These are phyloP conservation scores for Cladophialophora chaetospira DNA, from an alignment of 2,329 filamentous ascomycete species.

Conservation along the genomic window DNA sequence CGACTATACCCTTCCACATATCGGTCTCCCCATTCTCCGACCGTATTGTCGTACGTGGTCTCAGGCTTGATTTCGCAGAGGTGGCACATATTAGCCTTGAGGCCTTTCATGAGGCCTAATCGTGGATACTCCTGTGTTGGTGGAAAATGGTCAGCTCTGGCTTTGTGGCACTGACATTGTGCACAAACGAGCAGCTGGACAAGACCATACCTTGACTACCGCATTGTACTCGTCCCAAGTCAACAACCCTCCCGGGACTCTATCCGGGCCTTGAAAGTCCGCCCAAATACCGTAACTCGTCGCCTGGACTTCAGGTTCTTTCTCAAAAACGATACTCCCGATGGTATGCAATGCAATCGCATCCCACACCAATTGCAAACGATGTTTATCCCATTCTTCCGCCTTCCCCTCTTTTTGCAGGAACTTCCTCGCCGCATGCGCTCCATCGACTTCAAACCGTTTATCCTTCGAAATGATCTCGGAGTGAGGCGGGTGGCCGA, in stretches of 20 bases:
- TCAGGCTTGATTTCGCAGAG: constrained; percentile 46
- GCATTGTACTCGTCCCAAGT: constrained; percentile 38
- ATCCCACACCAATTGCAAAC: constrained; percentile 54
- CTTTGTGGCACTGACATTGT: neutral
- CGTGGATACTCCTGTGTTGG: constrained; percentile 40
- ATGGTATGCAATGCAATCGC: constrained; percentile 46
- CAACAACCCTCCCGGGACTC: constrained; percentile 35
- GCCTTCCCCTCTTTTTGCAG: constrained; percentile 9
- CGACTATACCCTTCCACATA: constrained; percentile 41
- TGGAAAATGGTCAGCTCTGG: neutral
- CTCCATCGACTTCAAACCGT: constrained; percentile 55
- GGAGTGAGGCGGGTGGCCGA: constrained; percentile 30
- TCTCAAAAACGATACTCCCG: constrained; percentile 42
- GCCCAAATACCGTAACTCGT: constrained; percentile 40
- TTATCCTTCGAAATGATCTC: constrained; percentile 46
- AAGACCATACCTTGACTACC: constrained; percentile 32
- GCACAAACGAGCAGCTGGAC: neutral
- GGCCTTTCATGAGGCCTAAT: constrained; percentile 37
- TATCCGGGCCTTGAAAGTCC: constrained; percentile 44
- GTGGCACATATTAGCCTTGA: constrained; percentile 44
- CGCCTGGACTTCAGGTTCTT: constrained; percentile 47
- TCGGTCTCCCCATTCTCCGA: constrained; percentile 40
- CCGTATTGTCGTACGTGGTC: constrained; percentile 43
- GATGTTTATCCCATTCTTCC: constrained; percentile 43
- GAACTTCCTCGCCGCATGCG: constrained; percentile 48